Base-by-base conservation (phyloP, 2,329 filamentous ascomycete genomes). In the Diaporthe citrichinensis region DNA sequence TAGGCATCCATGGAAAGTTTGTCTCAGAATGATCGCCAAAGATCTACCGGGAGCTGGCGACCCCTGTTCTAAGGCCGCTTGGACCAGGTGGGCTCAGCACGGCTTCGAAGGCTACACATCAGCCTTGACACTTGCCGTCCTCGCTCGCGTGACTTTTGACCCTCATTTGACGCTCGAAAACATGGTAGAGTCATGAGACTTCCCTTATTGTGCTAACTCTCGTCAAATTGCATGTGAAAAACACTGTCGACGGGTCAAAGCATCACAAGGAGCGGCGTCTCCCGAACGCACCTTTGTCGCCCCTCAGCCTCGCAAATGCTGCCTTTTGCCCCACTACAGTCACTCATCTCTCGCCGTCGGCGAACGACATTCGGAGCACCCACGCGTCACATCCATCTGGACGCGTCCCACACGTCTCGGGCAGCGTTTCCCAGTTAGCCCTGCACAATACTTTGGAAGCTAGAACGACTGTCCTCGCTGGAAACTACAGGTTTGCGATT, bases 401-500 rank as follows among this genome's bases (percentile, higher is more conserved):
- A 44, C 59, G 59, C 39, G 39, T 14, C 17, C 25, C 44, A 49
- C 20, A 23, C 44, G 17, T 49, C 44, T 12, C 2, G 28, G 8
- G 3, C 17, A 36, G 31, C 2, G 23, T 10, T 62, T 39, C 2
- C 8, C 17, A n/a, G 4, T 25, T 23, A 53, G 23, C 8, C 31
- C 10, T 14, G 7, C 14, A 25, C 14, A 3, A 9, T 3, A 39
- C 14, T 23, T 7, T 31, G 39, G 14, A 25, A 46, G 15, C 12
- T 8, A n/a, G 5, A 23, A 39, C 0, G 14, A 2, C 46, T 53
- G 1, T 7, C 31, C 5, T 15, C 10, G 9, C 23, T 17, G 14
- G 15, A 15, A 3, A 8, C 3, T 17, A 7, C 3, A 7, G 4
- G 3, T 9, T 41, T 17, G 2, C 5, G 7, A 3, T 17, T 25